Evolutionary conservation across 768 basidiomycete genomes (phyloP), one percentile per base, ranked within the genome.

Genomic region (Cyclocybe cylindracea): DNA sequence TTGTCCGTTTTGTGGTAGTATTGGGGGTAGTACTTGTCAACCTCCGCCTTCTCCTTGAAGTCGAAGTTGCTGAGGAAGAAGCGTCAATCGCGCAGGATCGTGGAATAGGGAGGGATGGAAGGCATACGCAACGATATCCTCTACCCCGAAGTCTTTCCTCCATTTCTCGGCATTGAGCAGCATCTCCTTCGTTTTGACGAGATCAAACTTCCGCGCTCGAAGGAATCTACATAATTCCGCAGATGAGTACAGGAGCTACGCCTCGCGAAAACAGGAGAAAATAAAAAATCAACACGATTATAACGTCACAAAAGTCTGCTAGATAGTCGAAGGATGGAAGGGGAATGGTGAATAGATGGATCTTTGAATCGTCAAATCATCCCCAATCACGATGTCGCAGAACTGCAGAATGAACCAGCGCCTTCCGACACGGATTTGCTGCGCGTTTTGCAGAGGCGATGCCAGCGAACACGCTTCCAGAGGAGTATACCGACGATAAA

Each of bases 1-100:
- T 87, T 94, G 78, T 98, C 96, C 59, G 78, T 89, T 76, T 92
- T 95, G 76, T 98, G 96, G 69, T 98, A 97, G 71, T 83, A 97
- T 62, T 96, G 16, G 94, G 2, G 94, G 64, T 97, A 98, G 62
- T 89, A 93, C 72, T 91, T 89, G 78, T 94, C 84, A 7, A 98
- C 94, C 60, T 84, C 78, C 35, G 69, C 71, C 64, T 86, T 87
- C 70, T 97, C 94, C 50, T 80, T 81, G 70, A 95, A 98, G 46
- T 88, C 83, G 66, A 97, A 98, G 65, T 81, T 86, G 59, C 92
- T 92, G 54, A 4, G 18, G 46, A 36, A 9, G 19, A 39, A 40
- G 24, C 24, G 24, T 24, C 40, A n/a, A 24, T 39, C 40, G 31
- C 40, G 40, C 42, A 40, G 39, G 42, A 51, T 55, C 34, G 54